Conservation (phyloP, 2,329 filamentous ascomycete species). For the Fusarium euwallaceae region DNA sequence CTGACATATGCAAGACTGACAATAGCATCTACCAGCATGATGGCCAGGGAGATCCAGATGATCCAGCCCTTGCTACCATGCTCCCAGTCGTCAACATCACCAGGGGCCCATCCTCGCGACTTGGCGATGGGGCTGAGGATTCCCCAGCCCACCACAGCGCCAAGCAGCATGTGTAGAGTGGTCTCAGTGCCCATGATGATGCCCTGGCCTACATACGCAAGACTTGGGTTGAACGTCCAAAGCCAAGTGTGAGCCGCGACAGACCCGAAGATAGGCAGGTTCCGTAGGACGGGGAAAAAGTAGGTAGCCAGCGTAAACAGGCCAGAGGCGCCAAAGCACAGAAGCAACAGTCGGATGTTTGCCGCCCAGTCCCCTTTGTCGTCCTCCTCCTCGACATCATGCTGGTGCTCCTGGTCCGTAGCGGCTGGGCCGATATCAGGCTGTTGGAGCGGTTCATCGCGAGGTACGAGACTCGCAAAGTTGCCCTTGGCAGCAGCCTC, state of each 20-base stretch:
- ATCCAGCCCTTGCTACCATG: slow-evolving; percentile 98
- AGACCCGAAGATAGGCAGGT: slow-evolving; percentile 87
- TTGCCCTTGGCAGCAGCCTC: slow-evolving; percentile 54
- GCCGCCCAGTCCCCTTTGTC: slow-evolving; percentile 54
- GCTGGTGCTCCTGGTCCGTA: slow-evolving; percentile 50
- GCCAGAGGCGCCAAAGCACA: slow-evolving; percentile 71
- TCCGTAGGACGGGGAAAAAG: slow-evolving; percentile 87
- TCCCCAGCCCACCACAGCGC: slow-evolving; percentile 91
- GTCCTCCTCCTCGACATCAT: slow-evolving; percentile 45
- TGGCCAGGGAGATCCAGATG: slow-evolving; percentile 94
- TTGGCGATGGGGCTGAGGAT: slow-evolving; percentile 92
- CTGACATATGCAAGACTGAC: slow-evolving; percentile 87
- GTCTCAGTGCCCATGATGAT: slow-evolving; percentile 99
- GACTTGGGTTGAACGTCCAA: slow-evolving; percentile 95
- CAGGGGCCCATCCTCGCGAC: slow-evolving; percentile 87
- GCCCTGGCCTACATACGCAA: slow-evolving; percentile 97
- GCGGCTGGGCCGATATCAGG: slow-evolving; percentile 43
- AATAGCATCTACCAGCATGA: slow-evolving; percentile 95
- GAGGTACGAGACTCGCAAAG: slow-evolving; percentile 59
- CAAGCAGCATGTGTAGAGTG: slow-evolving; percentile 94
- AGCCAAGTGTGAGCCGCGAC: slow-evolving; percentile 84
- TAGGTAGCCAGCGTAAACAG: slow-evolving; percentile 86
- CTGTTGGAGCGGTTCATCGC: slow-evolving; percentile 38
- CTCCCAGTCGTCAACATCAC: slow-evolving; percentile 89
- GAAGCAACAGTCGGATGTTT: slow-evolving; percentile 67